Evolutionary conservation across 345 rosid species (phyloP).

Genomic region (Toxicodendron radicans): DNA sequence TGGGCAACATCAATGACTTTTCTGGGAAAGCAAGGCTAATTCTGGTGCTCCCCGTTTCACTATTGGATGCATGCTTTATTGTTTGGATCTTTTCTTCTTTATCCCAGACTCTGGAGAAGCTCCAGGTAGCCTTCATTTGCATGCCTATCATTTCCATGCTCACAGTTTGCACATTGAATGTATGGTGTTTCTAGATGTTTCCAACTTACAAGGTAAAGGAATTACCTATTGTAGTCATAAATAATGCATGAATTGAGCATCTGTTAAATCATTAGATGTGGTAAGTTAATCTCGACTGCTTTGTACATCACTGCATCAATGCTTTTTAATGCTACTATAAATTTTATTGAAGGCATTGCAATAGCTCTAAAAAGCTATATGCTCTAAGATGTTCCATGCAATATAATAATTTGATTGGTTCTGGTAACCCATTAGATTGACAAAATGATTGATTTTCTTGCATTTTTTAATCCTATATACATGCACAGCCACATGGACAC

Average conservation of each 20-base stretch:
- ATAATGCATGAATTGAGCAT: constrained; percentile 1
- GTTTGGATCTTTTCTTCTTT: constrained; percentile 48
- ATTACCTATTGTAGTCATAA: background rate
- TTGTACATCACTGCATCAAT: background rate
- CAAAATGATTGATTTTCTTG: background rate
- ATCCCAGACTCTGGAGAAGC: constrained; percentile 45
- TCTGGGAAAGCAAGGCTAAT: constrained; percentile 37
- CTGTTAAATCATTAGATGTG: background rate
- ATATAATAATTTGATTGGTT: background rate
- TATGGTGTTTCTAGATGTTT: background rate
- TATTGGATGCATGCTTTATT: constrained; percentile 44
- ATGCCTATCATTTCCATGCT: background rate
- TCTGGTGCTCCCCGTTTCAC: constrained; percentile 38
- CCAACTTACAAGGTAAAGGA: background rate
- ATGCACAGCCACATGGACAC: background rate
- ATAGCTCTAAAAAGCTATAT: background rate
- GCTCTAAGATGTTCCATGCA: background rate
- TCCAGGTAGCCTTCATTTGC: constrained; percentile 29
- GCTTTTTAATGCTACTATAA: background rate
- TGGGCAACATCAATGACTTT: constrained; percentile 45
- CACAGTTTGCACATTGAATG: background rate
- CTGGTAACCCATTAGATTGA: background rate
- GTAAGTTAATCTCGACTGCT: background rate
- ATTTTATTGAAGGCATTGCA: background rate
- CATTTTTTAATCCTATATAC: background rate